Evolutionary conservation across 2,329 filamentous ascomycete genomes (phyloP).

Genomic region (Tolypocladium pustulatum): DNA sequence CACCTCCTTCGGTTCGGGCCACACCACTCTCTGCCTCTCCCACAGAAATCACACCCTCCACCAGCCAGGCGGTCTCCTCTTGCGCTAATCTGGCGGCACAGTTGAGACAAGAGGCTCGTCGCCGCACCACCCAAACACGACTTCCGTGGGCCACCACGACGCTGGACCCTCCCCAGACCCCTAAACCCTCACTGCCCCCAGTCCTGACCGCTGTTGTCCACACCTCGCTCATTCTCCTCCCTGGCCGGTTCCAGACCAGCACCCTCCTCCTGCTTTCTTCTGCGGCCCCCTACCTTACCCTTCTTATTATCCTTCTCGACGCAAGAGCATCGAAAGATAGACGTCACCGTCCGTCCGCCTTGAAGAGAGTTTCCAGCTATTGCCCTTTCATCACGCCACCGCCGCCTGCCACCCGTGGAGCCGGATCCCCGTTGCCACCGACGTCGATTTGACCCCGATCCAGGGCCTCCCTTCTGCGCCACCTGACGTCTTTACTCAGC

Average conservation of each 20-base stretch:
- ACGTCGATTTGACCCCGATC: background rate
- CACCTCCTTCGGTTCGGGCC: background rate
- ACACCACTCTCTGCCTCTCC: background rate
- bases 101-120: background rate
- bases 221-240: background rate
- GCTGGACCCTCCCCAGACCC: background rate
- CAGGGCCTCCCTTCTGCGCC: conserved; percentile 1
- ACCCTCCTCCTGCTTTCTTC: background rate
- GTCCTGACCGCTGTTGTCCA: background rate
- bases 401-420: conserved; percentile 1
- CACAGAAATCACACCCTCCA: background rate
- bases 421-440: conserved; percentile 4
- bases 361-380: background rate
- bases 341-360: background rate
- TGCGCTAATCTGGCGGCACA: background rate
- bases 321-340: background rate
- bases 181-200: background rate
- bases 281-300: background rate
- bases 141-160: background rate
- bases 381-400: background rate
- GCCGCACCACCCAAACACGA: background rate
- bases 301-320: background rate
- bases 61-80: background rate
- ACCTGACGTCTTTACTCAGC: conserved; percentile 3
- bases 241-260: background rate